Base-by-base conservation (phyloP, 2,329 filamentous ascomycete genomes). In the Diaporthe sp. region DNA sequence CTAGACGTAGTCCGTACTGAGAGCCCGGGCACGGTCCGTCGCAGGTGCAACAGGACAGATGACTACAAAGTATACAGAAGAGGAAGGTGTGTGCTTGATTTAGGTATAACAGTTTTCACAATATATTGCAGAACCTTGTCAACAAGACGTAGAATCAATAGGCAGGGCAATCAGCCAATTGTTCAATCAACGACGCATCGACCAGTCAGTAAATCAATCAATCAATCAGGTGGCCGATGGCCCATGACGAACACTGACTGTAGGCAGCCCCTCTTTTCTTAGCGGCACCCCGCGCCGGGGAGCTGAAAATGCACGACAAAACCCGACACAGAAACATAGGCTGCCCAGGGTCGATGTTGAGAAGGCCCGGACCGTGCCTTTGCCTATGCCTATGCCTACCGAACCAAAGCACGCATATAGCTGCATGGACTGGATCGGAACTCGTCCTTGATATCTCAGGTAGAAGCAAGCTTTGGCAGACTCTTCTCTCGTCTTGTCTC, bases 191-290 rank as follows among this genome's bases (percentile, higher is more conserved):
- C 12, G 22, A 42, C 25, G n/a, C 13, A 45, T 42, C 7, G 25
- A 61, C 15, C 17, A 19, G 30, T 33, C 13, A 28, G 6, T 66
- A 2, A 66, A n/a, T 19, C 8, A 28, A 67, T 54, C 22, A 19
- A 52, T 57, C 52, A 52, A 42, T 60, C 38, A 69, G 22, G 15
- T 54, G 25, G 28, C 42, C 19, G 25, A 45, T 30, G n/a, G n/a
- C 4, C 25, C 38, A 61, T 45, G 58, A 45, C 58, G 58, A 12
- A 1, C 22, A 52, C 13, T 67, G 61, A 22, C 50, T 47, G 58
- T n/a, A 22, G 38, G 28, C 60, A 73, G 30, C 71, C 71, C 64
- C 64, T 57, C 60, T 68, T 68, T 69, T 58, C 68, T 69, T 69
- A 73, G 70, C 57, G 57, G 70, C 70, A 72, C 47, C 50, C 57